Conservation (phyloP, 1,284 basidiomycete genomes). For the Ustilago vetiveriae region DNA sequence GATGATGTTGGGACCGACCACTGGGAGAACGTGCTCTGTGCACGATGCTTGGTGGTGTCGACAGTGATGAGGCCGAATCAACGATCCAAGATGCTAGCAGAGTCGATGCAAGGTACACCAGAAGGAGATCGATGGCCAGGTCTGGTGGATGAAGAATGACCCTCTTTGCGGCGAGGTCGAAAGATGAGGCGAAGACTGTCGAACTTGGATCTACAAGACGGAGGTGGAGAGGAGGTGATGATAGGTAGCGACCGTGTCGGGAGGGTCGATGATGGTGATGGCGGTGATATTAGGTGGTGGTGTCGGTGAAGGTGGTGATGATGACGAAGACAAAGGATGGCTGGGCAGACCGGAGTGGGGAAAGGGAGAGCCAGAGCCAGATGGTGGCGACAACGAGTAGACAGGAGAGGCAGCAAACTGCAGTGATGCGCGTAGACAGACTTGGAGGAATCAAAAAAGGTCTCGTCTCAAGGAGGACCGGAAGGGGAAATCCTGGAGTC, state of each 20-base stretch:
- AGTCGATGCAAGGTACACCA: neutral
- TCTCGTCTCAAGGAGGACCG: neutral
- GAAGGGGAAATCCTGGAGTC: neutral
- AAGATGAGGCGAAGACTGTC: too few species aligned
- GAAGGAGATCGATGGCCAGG: too few species aligned
- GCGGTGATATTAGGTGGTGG: constrained; percentile 16
- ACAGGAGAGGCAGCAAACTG: neutral
- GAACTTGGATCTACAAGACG: neutral
- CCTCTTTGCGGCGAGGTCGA: too few species aligned
- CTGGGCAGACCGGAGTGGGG: neutral
- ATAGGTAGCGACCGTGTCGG: constrained; percentile 9
- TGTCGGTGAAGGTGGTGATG: constrained; percentile 9
- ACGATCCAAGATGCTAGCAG: too few species aligned
- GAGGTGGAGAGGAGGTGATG: neutral
- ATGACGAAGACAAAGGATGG: neutral
- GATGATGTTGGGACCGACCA: constrained; percentile 2
- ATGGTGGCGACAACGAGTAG: neutral
- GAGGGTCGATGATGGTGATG: constrained; percentile 15
- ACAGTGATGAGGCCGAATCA: constrained; percentile 1
- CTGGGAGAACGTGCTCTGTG: neutral
- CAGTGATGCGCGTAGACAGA: too few species aligned
- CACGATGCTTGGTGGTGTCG: neutral
- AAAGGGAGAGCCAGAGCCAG: neutral
- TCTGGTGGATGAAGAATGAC: neutral
- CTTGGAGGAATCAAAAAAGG: neutral